Conservation (phyloP, 2,329 filamentous ascomycete species). For the Trichoderma breve region DNA sequence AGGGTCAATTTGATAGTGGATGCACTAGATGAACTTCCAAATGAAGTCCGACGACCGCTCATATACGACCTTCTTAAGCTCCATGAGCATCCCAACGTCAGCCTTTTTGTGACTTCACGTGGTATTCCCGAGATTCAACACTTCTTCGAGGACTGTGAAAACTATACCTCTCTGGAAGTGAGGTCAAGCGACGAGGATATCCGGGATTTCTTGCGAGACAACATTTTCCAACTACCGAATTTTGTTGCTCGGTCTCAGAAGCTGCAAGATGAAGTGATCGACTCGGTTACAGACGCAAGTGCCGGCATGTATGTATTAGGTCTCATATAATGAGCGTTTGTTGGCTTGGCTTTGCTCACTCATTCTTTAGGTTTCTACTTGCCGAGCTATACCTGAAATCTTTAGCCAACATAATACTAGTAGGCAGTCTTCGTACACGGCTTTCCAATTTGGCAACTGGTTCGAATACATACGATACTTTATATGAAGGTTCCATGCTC, state of each 20-base stretch:
- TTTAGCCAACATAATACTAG: neutral
- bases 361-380: neutral
- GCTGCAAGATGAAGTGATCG: neutral
- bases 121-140: neutral
- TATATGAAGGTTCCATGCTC: neutral
- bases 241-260: neutral
- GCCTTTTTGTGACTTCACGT: neutral
- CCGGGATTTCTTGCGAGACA: neutral
- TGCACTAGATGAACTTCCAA: neutral
- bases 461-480: neutral
- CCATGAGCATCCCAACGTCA: fast-evolving
- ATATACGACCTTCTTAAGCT: neutral
- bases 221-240: neutral
- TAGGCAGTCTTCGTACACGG: neutral
- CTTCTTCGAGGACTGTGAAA: fast-evolving
- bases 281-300: neutral
- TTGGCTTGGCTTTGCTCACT: neutral
- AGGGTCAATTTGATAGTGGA: neutral
- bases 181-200: neutral
- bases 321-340: too few species aligned
- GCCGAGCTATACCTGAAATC: neutral
- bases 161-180: neutral
- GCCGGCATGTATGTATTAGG: neutral
- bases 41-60: neutral
- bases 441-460: neutral